These are phyloP conservation scores for Candida methanosorbosa DNA, from an alignment of 805 yeast genomes.

Conservation along the genomic window DNA sequence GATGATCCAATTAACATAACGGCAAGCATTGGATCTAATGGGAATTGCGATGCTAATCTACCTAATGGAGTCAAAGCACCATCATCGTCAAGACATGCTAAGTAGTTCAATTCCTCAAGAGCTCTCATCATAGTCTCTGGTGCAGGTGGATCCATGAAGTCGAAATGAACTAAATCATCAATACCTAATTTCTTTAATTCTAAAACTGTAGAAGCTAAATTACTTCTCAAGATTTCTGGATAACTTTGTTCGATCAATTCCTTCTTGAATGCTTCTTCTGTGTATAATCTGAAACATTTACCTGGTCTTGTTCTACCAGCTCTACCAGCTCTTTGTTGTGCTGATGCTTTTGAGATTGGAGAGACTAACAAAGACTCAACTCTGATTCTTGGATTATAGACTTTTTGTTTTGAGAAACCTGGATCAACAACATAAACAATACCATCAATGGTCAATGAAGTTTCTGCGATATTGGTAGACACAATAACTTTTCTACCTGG, in stretches of 20 bases:
- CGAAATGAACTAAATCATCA: conserved; percentile 94
- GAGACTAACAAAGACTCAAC: conserved; percentile 92
- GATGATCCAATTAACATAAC: conserved; percentile 87
- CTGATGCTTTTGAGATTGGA: conserved; percentile 94
- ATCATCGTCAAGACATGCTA: conserved; percentile 84
- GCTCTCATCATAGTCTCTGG: conserved; percentile 99
- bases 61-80: conserved; percentile 89
- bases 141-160: conserved; percentile 99
- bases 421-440: conserved; percentile 96
- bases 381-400: conserved; percentile 91
- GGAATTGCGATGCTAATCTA: conserved; percentile 84
- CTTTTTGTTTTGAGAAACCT: conserved; percentile 94
- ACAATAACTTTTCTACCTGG: conserved; percentile 95
- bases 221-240: conserved; percentile 90
- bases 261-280: conserved; percentile 92
- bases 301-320: conserved; percentile 99
- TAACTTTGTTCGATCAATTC: conserved; percentile 92
- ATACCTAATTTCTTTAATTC: conserved; percentile 91
- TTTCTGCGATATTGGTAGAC: conserved; percentile 94
- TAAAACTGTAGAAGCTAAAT: conserved; percentile 83
- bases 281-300: conserved; percentile 90
- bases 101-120: conserved; percentile 84
- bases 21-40: conserved; percentile 92
- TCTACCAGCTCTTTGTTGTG: conserved; percentile 99
- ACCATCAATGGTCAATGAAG: conserved; percentile 96